Evolutionary conservation across 768 basidiomycete genomes (phyloP).

Genomic region (Boletellus ananas): DNA sequence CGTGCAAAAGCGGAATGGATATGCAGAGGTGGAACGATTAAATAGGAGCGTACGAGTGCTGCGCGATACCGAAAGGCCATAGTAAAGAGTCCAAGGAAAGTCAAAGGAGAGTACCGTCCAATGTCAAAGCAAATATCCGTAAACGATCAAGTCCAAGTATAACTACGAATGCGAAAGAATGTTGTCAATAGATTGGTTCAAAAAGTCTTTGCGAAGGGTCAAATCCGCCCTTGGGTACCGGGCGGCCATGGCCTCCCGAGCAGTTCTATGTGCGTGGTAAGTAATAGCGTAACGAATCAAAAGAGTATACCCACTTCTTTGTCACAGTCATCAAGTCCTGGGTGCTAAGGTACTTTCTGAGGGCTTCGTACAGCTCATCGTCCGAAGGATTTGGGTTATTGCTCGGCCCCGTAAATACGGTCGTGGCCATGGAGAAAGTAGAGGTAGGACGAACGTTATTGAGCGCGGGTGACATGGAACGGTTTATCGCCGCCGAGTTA

Average conservation of each 20-base stretch:
- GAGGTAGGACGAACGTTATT: conserved; percentile 44
- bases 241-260: conserved; percentile 57
- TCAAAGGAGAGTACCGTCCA: neutral
- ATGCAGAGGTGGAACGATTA: conserved; percentile 5
- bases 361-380: conserved; percentile 53
- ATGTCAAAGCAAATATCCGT: conserved; percentile 2
- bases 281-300: neutral
- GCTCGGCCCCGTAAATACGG: conserved; percentile 48
- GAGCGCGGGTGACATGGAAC: conserved; percentile 31
- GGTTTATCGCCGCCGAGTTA: conserved; percentile 44
- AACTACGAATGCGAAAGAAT: conserved; percentile 54
- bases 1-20: conserved; percentile 2
- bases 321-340: conserved; percentile 73
- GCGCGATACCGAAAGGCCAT: conserved; percentile 5
- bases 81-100: conserved; percentile 6
- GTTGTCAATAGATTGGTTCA: conserved; percentile 65
- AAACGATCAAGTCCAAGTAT: neutral
- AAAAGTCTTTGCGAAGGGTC: conserved; percentile 50
- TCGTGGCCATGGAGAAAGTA: conserved; percentile 60
- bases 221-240: conserved; percentile 70
- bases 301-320: conserved; percentile 47
- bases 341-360: conserved; percentile 55
- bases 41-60: conserved; percentile 2
- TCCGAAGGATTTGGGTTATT: conserved; percentile 54
- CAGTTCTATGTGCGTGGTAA: conserved; percentile 39